A percentile compares a stretch with the other conserved stretches of the same genome.
Conservation (phyloP, 1,284 basidiomycete genomes). For the Hymenochaete sp. region DNA sequence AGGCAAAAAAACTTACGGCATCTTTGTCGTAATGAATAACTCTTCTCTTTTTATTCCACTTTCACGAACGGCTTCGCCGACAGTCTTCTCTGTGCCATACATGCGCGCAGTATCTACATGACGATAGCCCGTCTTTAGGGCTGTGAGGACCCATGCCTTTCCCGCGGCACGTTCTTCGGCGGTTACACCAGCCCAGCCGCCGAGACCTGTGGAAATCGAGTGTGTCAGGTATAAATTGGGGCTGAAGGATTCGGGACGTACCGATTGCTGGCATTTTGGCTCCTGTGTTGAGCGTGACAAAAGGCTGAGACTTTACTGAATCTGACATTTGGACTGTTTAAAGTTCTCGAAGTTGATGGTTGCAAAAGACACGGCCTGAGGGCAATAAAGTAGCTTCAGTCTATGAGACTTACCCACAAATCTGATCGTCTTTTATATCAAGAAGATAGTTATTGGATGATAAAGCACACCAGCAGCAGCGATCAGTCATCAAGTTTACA, state of each 20-base stretch:
- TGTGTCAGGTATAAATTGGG: not conserved
- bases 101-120: slow-evolving; percentile 24
- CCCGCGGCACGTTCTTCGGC: slow-evolving; percentile 17
- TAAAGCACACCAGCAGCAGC: too few species aligned
- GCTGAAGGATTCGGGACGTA: not conserved
- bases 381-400: too few species aligned
- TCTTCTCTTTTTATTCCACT: slow-evolving; percentile 30
- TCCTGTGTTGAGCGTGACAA: slow-evolving; percentile 18
- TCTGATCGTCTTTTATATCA: too few species aligned
- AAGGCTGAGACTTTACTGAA: slow-evolving; percentile 9
- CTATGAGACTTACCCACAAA: too few species aligned
- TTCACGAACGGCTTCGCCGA: slow-evolving; percentile 32
- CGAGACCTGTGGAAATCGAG: slow-evolving; percentile 17
- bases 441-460: too few species aligned
- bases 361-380: not conserved
- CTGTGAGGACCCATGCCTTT: slow-evolving; percentile 18
- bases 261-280: slow-evolving; percentile 19
- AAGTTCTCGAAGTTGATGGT: not conserved
- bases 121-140: slow-evolving; percentile 22
- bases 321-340: slow-evolving; percentile 7
- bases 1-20: slow-evolving; percentile 24
- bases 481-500: too few species aligned
- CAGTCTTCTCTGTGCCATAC: slow-evolving; percentile 28
- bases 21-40: slow-evolving; percentile 36
- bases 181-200: slow-evolving; percentile 19